Evolutionary conservation across 2,329 filamentous ascomycete genomes (phyloP).

Genomic region (Scedosporium aurantiacum): DNA sequence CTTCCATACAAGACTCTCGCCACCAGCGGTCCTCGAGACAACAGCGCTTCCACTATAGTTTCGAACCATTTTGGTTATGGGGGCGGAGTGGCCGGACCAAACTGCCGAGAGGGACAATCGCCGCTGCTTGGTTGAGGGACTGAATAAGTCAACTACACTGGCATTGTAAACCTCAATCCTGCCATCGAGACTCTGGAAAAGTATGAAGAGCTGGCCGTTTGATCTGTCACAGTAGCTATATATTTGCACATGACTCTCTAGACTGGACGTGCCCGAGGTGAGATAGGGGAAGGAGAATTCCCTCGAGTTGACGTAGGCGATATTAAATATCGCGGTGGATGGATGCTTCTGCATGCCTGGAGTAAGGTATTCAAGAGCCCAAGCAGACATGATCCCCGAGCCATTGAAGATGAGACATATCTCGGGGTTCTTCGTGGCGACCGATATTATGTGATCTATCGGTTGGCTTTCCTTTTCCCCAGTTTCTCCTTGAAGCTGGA

Average conservation of each 20-base stretch:
- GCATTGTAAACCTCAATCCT: slow-evolving; percentile 72
- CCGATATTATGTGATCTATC: slow-evolving; percentile 72
- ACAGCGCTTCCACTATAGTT: slow-evolving; percentile 72
- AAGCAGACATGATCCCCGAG: slow-evolving; percentile 78
- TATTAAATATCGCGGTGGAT: slow-evolving; percentile 66
- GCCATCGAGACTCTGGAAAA: slow-evolving; percentile 79
- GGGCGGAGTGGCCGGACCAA: slow-evolving; percentile 75
- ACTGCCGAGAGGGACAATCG: slow-evolving; percentile 53
- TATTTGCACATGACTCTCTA: slow-evolving; percentile 42
- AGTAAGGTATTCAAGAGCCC: slow-evolving; percentile 81
- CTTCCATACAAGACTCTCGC: slow-evolving; percentile 76
- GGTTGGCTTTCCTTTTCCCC: slow-evolving; percentile 56
- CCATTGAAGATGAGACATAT: slow-evolving; percentile 78
- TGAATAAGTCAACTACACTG: slow-evolving; percentile 68
- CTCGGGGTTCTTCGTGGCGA: slow-evolving; percentile 77
- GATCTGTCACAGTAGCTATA: slow-evolving; percentile 59
- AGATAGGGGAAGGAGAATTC: slow-evolving; percentile 35
- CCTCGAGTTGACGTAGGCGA: slow-evolving; percentile 61
- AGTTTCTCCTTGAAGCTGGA: slow-evolving; percentile 44
- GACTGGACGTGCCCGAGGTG: neutral
- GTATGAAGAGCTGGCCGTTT: slow-evolving; percentile 55
- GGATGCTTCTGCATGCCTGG: slow-evolving; percentile 47
- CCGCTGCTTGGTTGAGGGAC: slow-evolving; percentile 50
- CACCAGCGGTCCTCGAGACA: slow-evolving; percentile 67
- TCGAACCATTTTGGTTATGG: slow-evolving; percentile 76